Percentiles rank a stretch among this genome's conserved stretches.
These are phyloP conservation scores for Leptoxyphium fumago DNA, from an alignment of 2,329 filamentous ascomycete species.

Conservation along the genomic window DNA sequence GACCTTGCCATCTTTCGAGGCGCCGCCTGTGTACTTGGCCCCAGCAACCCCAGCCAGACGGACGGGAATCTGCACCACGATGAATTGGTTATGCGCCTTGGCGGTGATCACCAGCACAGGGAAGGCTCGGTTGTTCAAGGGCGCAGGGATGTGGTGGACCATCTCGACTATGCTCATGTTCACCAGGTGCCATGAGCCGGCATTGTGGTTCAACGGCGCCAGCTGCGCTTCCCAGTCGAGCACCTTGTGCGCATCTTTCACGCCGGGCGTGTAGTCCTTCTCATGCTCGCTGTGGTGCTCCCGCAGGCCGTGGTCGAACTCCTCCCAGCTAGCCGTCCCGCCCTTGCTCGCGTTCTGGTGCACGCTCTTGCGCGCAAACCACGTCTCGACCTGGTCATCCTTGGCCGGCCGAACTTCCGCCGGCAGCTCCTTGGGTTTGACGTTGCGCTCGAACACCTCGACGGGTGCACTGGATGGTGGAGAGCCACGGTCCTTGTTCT, in stretches of 20 bases:
- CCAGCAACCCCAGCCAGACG: slow-evolving; percentile 19
- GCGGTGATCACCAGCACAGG: slow-evolving; percentile 49
- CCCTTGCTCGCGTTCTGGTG: slow-evolving; percentile 38
- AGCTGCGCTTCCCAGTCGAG: slow-evolving; percentile 27
- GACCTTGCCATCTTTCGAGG: slow-evolving; percentile 18
- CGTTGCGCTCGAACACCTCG: slow-evolving; percentile 37
- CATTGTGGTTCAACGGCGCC: slow-evolving; percentile 8
- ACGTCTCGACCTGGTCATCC: slow-evolving; percentile 36
- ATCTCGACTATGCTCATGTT: slow-evolving; percentile 44
- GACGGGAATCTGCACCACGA: slow-evolving; percentile 25
- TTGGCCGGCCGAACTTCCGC: slow-evolving; percentile 10
- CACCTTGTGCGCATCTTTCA: slow-evolving; percentile 34
- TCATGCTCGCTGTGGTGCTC: slow-evolving; percentile 43
- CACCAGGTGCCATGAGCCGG: slow-evolving; percentile 21
- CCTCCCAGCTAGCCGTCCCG: slow-evolving; percentile 47
- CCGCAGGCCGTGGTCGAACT: slow-evolving; percentile 48
- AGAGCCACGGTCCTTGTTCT: slow-evolving; percentile 33
- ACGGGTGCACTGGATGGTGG: slow-evolving; percentile 37
- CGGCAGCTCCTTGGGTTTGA: slow-evolving; percentile 31
- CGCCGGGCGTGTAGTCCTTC: slow-evolving; percentile 42
- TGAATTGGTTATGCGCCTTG: slow-evolving; percentile 12
- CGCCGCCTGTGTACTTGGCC: slow-evolving; percentile 17
- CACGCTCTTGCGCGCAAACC: slow-evolving; percentile 48
- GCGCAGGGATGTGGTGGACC: slow-evolving; percentile 45
- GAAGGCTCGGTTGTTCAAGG: slow-evolving; percentile 52